A percentile compares a stretch with the other conserved stretches of the same genome.
These are phyloP conservation scores for Debaryomyces sp. DNA, from an alignment of 1,139 yeast genomes.

Conservation along the genomic window DNA sequence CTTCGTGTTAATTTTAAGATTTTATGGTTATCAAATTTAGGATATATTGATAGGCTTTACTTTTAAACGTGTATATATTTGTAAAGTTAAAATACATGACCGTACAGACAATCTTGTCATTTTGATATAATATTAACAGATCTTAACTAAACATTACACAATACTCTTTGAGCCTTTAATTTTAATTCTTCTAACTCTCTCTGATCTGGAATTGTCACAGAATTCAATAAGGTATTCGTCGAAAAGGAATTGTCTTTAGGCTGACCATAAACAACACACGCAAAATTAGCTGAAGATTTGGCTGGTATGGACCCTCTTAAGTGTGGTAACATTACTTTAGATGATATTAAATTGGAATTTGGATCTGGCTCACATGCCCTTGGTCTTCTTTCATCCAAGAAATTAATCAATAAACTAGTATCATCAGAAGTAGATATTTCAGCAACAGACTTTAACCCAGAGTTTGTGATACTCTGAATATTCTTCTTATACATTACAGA, in stretches of 20 bases:
- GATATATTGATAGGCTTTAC: not conserved
- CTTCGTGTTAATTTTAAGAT: not conserved
- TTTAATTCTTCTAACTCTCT: not conserved
- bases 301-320: conserved; percentile 9
- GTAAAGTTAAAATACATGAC: not conserved
- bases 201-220: not conserved
- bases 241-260: not conserved
- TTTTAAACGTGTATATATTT: too few relatives aligned
- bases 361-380: conserved; percentile 23
- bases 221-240: not conserved
- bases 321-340: conserved; percentile 14
- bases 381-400: conserved; percentile 13
- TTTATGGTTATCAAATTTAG: not conserved
- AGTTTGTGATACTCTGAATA: conserved; percentile 12
- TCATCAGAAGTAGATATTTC: conserved; percentile 10
- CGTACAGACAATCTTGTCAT: not conserved
- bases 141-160: conserved; percentile 5
- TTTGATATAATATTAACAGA: too few relatives aligned
- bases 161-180: conserved; percentile 7
- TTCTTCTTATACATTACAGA: not conserved
- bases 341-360: conserved; percentile 23
- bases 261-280: not conserved
- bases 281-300: conserved; percentile 1
- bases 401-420: conserved; percentile 13
- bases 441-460: conserved; percentile 9